These are phyloP conservation scores for Dothiorella sarmentorum DNA, from an alignment of 2,329 filamentous ascomycete genomes.

Conservation along the genomic window DNA sequence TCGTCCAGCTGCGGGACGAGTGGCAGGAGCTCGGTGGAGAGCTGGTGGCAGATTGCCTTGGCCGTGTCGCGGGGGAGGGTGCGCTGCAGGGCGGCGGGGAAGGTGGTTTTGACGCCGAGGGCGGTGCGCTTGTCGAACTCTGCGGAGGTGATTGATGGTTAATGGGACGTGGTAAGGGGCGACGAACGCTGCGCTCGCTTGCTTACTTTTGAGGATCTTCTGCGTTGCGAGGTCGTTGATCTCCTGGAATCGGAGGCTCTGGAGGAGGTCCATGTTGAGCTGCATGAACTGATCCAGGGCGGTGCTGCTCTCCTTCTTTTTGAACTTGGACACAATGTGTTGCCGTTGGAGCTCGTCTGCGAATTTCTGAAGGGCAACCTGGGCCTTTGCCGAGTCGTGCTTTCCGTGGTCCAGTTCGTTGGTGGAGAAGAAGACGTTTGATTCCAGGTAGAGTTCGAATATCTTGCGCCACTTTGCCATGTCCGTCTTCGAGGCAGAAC, in stretches of 20 bases:
- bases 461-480: conserved; percentile 74
- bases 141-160: too few species aligned
- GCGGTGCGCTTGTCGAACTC: conserved; percentile 85
- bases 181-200: too few species aligned
- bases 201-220: conserved; percentile 81
- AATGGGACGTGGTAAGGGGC: too few species aligned
- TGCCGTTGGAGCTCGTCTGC: conserved; percentile 62
- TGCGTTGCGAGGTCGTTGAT: conserved; percentile 73
- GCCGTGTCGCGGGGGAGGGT: conserved; percentile 66
- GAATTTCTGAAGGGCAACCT: conserved; percentile 68
- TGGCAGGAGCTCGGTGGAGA: conserved; percentile 68
- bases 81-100: conserved; percentile 58
- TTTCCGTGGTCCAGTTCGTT: conserved; percentile 67
- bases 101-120: conserved; percentile 62
- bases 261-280: conserved; percentile 73
- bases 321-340: conserved; percentile 56
- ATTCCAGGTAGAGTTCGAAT: conserved; percentile 77
- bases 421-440: conserved; percentile 77
- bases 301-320: conserved; percentile 59
- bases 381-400: conserved; percentile 62
- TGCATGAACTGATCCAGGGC: conserved; percentile 67
- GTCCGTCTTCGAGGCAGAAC: conserved; percentile 57
- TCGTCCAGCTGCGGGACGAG: conserved; percentile 80
- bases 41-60: conserved; percentile 69
- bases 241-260: conserved; percentile 77